Evolutionary conservation across 2,329 filamentous ascomycete species (phyloP).

Genomic region (Lachnellula suecica): DNA sequence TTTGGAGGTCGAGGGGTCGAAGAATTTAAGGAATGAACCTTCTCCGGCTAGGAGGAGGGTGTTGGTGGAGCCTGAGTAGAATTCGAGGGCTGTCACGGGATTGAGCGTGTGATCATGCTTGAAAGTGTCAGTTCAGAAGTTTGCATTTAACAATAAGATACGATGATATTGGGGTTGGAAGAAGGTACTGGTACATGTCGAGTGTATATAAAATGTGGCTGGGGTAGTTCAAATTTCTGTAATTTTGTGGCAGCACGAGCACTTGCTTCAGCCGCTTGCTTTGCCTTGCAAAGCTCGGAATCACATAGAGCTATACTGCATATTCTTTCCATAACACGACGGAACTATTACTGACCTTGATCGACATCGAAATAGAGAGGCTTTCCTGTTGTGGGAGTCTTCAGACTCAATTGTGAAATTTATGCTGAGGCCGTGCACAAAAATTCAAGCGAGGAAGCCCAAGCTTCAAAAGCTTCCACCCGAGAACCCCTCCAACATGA

Average conservation of each 20-base stretch:
- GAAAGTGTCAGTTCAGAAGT: neutral
- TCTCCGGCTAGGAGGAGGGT: slow-evolving; percentile 57
- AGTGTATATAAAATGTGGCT: too few species aligned
- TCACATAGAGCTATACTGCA: too few species aligned
- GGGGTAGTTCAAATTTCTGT: too few species aligned
- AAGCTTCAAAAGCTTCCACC: too few species aligned
- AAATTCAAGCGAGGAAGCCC: neutral
- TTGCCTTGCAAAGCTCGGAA: too few species aligned
- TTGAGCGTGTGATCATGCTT: slow-evolving; percentile 34
- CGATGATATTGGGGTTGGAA: neutral
- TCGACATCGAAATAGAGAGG: slow-evolving; percentile 20
- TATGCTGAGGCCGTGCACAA: neutral
- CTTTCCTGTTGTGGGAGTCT: slow-evolving; percentile 38
- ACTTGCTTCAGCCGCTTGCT: too few species aligned
- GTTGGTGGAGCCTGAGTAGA: slow-evolving; percentile 39
- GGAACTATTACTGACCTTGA: slow-evolving; percentile 15
- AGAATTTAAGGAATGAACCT: slow-evolving; percentile 57
- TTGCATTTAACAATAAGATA: neutral
- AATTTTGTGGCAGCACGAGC: too few species aligned
- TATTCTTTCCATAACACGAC: neutral
- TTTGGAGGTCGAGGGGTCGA: slow-evolving; percentile 35
- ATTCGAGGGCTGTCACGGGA: slow-evolving; percentile 60
- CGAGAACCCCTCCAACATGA: neutral
- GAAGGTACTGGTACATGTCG: neutral
- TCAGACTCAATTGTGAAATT: slow-evolving; percentile 63